A percentile compares a stretch with the other conserved stretches of the same genome.
phyloP scores from a whole-genome alignment of 1,284 basidiomycete genomes.

The Singerocomus inundabilis region DNA sequence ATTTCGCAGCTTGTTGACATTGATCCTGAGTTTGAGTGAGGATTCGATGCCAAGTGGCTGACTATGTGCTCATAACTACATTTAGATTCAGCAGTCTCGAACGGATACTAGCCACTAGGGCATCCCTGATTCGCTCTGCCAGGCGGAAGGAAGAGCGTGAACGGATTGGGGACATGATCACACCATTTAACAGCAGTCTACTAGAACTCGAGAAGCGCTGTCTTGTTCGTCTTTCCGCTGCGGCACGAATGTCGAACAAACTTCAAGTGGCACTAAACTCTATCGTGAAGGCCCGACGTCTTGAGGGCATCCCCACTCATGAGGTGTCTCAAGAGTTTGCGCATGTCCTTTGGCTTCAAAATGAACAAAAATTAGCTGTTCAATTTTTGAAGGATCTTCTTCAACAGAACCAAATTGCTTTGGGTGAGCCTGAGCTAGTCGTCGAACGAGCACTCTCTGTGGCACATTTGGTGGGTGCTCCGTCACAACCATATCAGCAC shows the following conservation, averaged over 20 bases:
- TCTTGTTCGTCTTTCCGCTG: conserved; percentile 71
- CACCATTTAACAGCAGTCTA: conserved; percentile 53
- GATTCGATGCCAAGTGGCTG: conserved; percentile 1
- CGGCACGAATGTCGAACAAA: conserved; percentile 70
- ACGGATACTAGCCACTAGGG: conserved; percentile 76
- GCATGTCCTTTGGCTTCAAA: conserved; percentile 85
- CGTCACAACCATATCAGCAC: background rate
- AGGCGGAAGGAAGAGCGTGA: conserved; percentile 62
- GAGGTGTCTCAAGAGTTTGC: conserved; percentile 82
- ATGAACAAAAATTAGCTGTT: conserved; percentile 83
- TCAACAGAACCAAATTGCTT: conserved; percentile 15
- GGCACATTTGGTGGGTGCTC: conserved; percentile 56
- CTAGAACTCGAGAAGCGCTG: conserved; percentile 67
- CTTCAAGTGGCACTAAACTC: conserved; percentile 87
- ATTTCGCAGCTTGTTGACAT: conserved; percentile 50
- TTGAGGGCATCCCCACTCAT: conserved; percentile 51
- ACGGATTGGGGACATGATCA: conserved; percentile 69
- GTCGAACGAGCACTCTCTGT: conserved; percentile 49
- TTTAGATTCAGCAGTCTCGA: conserved; percentile 79
- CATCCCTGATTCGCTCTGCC: conserved; percentile 75
- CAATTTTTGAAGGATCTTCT: conserved; percentile 61
- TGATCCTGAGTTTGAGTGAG: conserved; percentile 66
- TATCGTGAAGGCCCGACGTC: conserved; percentile 68
- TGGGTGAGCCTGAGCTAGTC: conserved; percentile 12
- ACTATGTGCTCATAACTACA: conserved; percentile 13